phyloP scores from a whole-genome alignment of 139 green algal genomes.

The Penium margaritaceum region DNA sequence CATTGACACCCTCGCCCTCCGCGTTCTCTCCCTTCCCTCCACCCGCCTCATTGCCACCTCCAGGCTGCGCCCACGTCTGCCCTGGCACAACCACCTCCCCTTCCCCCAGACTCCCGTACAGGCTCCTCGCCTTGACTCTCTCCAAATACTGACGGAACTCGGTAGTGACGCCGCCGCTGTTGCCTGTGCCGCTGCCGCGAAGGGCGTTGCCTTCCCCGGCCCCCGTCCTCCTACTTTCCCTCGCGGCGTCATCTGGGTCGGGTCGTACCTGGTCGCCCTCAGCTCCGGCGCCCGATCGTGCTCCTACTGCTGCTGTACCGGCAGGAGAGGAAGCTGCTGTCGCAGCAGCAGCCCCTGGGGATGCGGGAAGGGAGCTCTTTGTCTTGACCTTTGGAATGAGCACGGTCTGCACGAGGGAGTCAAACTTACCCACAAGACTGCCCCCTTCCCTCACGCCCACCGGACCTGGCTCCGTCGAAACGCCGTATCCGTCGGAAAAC shows the following conservation, averaged over 20 bases:
- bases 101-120: conserved; percentile 34
- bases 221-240: neutral
- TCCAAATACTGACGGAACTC: conserved; percentile 24
- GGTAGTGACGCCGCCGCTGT: neutral
- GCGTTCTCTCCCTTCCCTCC: no score
- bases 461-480: conserved; percentile 25
- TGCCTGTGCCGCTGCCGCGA: neutral
- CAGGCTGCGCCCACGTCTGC: conserved; percentile 3
- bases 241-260: neutral
- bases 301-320: neutral
- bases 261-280: neutral
- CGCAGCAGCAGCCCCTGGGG: neutral
- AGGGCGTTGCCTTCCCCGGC: neutral
- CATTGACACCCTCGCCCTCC: no score
- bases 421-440: conserved; percentile 39
- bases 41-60: neutral
- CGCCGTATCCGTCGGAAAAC: conserved; percentile 39
- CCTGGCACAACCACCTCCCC: neutral
- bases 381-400: conserved; percentile 16
- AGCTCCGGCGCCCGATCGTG: neutral
- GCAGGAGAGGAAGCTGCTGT: neutral
- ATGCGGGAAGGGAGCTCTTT: neutral
- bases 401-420: conserved; percentile 32
- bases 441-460: conserved; percentile 37
- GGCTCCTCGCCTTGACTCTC: conserved; percentile 23